Evolutionary conservation across 306 rosid genomes (phyloP).

Genomic region (Geum urbanum): DNA sequence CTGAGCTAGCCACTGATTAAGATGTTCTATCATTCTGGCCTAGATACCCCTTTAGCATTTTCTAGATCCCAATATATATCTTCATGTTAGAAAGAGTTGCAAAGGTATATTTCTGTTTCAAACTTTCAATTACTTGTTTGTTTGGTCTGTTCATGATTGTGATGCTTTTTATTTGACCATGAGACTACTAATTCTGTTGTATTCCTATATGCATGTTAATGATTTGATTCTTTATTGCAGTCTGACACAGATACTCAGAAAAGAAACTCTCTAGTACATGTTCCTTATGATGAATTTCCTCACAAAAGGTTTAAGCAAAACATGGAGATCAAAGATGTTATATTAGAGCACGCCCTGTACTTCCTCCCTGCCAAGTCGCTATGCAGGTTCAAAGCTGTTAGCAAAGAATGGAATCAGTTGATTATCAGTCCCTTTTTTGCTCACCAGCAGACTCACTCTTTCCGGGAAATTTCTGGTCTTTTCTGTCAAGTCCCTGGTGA

Average conservation of each 20-base stretch:
- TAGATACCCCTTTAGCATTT: not conserved
- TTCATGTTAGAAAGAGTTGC: not conserved
- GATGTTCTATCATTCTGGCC: not conserved
- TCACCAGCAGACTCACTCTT: conserved; percentile 26
- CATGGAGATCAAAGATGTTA: conserved; percentile 12
- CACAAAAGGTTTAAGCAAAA: conserved; percentile 2
- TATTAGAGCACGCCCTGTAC: conserved; percentile 19
- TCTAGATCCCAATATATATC: not conserved
- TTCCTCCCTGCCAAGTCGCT: conserved; percentile 44
- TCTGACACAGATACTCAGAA: conserved; percentile 3
- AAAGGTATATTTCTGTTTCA: not conserved
- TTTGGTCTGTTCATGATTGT: not conserved
- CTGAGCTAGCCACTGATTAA: not conserved
- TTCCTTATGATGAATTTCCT: not conserved
- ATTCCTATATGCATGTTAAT: not conserved
- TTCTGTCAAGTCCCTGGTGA: conserved; percentile 18
- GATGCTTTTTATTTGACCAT: not conserved
- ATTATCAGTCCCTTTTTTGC: conserved; percentile 25
- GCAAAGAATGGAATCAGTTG: conserved; percentile 33
- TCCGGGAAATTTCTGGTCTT: conserved; percentile 29
- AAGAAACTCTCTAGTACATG: not conserved
- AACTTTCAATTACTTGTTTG: not conserved
- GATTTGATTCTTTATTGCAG: conserved; percentile 17
- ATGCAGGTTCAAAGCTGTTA: conserved; percentile 33
- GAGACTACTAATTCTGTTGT: not conserved